Conservation (phyloP, 129 eudicot species). For the Mikania micrantha region DNA sequence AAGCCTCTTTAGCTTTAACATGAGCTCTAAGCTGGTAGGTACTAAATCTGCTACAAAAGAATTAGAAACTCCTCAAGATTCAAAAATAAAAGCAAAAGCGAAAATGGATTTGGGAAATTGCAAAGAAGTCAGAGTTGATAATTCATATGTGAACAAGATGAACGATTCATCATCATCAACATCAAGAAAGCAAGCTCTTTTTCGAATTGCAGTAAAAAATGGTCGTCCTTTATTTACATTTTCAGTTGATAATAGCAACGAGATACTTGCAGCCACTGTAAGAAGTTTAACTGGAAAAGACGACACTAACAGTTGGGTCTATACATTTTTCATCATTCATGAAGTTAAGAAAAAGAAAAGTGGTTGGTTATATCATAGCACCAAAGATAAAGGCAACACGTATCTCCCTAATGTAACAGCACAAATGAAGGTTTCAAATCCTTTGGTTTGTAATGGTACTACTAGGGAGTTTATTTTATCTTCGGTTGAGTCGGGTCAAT, state of each 20-base stretch:
- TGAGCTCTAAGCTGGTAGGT: constrained; percentile 17
- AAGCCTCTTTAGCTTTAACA: constrained; percentile 29
- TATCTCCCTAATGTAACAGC: constrained; percentile 60
- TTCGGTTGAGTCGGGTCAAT: constrained; percentile 30
- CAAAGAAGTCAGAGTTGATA: constrained; percentile 21
- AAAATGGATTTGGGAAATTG: constrained; percentile 32
- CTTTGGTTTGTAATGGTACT: background rate
- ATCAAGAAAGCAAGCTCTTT: constrained; percentile 50
- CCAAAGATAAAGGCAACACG: constrained; percentile 39
- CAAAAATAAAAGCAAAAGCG: constrained; percentile 16
- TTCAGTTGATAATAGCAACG: constrained; percentile 54
- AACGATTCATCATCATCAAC: constrained; percentile 10
- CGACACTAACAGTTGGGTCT: constrained; percentile 39
- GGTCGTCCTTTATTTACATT: constrained; percentile 75
- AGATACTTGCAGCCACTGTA: constrained; percentile 65
- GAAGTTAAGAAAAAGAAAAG: constrained; percentile 66
- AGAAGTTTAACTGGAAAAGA: constrained; percentile 40
- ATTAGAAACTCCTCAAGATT: constrained; percentile 15
- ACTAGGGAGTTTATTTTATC: constrained; percentile 60
- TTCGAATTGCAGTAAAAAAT: constrained; percentile 61
- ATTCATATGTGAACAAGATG: constrained; percentile 23
- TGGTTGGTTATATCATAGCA: constrained; percentile 50
- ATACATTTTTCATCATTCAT: constrained; percentile 59
- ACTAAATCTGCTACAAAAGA: constrained; percentile 20
- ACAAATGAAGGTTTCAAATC: constrained; percentile 67